Evolutionary conservation across 2,329 filamentous ascomycete genomes (phyloP), one percentile per base, ranked within the genome.

Genomic region (Epichloe gansuensis): DNA sequence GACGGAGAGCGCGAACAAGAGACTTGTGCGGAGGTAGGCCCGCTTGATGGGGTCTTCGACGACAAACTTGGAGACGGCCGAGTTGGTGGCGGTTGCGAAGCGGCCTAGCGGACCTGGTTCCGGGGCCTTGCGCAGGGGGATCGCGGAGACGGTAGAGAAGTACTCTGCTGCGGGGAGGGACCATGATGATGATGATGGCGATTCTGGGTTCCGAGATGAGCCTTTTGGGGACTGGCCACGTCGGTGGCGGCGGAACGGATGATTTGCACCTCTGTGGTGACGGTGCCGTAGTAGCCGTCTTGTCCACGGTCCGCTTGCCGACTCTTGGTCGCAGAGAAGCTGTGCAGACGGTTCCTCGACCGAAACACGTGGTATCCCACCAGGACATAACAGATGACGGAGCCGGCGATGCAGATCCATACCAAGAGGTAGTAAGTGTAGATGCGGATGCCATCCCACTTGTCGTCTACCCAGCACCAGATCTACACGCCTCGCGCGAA

Each of bases 361-460:
- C 74, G 76, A 58, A 82, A 82, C 23, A 82, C 78, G 49, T 80
- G 75, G 58, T 76, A 81, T 23, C 79, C 79, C 44, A 82, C 77
- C 34, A 78, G 66, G 21, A 75, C 65, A 57, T 82, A 82, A 52
- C 81, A 78, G 48, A 77, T 52, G 15, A 75, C 65, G 0, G 78
- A 81, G 12, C 78, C 65, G 46, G 73, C 63, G 50, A 80, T 81
- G 62, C 78, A 82, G 11, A 77, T 69, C 78, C 78, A 82, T 46
- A 82, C 78, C 3, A 80, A 75, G 56, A 82, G 70, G 61, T 82
- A 82, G 63, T 82, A 82, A 6, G 77, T 76, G 59, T 76, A 81
- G 44, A 82, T 81, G 35, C 79, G 77, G 13, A 82, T 69, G 42
- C 71, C 69, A 57, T 76, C 76, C 75, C 75, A 81, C 37, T 70